Evolutionary conservation across 1,139 yeast species (phyloP), one percentile per base, ranked within the genome.

Genomic region (Scheffersomyces titani): DNA sequence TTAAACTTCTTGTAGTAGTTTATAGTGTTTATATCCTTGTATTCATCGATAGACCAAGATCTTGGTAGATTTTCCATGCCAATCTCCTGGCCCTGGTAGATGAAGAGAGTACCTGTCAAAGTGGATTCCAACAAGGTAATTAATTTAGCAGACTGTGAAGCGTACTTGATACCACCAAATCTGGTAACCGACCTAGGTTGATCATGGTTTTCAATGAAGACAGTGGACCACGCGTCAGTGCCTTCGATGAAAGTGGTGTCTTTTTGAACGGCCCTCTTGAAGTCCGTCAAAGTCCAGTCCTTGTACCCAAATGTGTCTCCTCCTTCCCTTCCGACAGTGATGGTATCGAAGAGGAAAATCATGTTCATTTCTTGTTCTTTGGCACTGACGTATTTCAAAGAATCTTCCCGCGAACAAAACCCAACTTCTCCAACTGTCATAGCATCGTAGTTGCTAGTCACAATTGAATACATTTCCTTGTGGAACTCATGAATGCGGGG

Each of bases 61-160:
- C 68, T 62, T 48, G 81, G 78, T 47, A 81, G 68, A 63, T 85
- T 85, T 52, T 78, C 76, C 83, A 81, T 82, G 52, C 85, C 88
- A 57, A 85, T 74, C 65, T 85, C 89, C 66, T 85, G 88, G 55
- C 88, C 88, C 67, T 85, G 87, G 67, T 84, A 84, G 49, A 85
- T 70, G 69, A 76, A 85, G 57, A 84, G 71, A 6, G 89, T 84
- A 53, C 89, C 89, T 30, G 86, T 80, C 62, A 83, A 75, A 5
- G 85, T 63, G 11, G 78, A 61, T 62, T 80, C 78, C 63, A 84
- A 70, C 55, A 81, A 62, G 4, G 86, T 75, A 60, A 85, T 66
- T 67, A 84, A 70, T 65, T 84, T 83, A 21, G 84, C 84, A 44
- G 84, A 76, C 56, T 70, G 65, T 46, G 57, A 65, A 47, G 72